Conservation (phyloP, 768 basidiomycete genomes). For the Arthromyces matolae region DNA sequence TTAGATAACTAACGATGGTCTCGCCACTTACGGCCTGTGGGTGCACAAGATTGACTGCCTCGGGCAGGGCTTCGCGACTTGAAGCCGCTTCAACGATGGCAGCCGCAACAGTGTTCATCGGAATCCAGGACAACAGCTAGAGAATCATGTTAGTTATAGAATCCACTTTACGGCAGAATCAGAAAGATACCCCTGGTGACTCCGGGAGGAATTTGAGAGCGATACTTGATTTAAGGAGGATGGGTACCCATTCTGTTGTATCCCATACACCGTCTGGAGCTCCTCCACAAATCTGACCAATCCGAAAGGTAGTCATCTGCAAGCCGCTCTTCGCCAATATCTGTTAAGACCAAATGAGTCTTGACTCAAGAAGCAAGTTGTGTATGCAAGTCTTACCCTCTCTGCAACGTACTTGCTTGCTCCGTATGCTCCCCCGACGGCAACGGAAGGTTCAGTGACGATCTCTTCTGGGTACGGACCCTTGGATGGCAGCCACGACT, state of each 20-base stretch:
- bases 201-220: slow-evolving; percentile 23
- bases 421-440: background rate
- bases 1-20: background rate
- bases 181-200: slow-evolving; percentile 1
- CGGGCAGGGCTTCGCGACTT: background rate
- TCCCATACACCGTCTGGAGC: slow-evolving; percentile 36
- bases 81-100: background rate
- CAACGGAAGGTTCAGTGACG: background rate
- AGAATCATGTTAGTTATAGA: no score
- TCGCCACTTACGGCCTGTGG: background rate
- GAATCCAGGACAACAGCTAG: background rate
- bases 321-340: slow-evolving; percentile 28
- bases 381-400: background rate
- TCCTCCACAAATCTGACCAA: slow-evolving; percentile 46
- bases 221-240: slow-evolving; percentile 31
- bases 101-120: background rate
- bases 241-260: slow-evolving; percentile 43
- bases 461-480: background rate
- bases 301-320: slow-evolving; percentile 32
- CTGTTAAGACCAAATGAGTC: background rate
- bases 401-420: slow-evolving; percentile 1
- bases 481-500: background rate
- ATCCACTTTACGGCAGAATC: no score
- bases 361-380: background rate
- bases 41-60: background rate